These are phyloP conservation scores for Sugiyamaella qingdaonensis DNA, from an alignment of 805 yeast species.

Conservation along the genomic window DNA sequence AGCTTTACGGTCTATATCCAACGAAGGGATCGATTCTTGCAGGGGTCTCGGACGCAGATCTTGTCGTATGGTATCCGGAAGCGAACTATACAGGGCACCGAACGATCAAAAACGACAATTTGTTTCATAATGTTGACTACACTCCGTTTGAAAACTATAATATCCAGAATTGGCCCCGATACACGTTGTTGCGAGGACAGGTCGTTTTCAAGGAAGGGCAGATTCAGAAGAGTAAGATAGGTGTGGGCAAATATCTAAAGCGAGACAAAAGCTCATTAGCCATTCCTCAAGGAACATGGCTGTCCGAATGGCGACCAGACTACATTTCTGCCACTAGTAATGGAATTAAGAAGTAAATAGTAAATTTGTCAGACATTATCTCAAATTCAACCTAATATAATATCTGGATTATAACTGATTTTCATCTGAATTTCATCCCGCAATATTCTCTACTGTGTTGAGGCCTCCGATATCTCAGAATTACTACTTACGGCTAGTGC, in stretches of 20 bases:
- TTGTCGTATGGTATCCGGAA: constrained; percentile 42
- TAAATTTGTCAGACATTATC: too few species aligned
- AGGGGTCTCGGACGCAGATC: constrained; percentile 38
- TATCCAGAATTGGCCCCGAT: background rate
- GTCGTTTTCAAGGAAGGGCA: constrained; percentile 3
- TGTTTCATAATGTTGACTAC: constrained; percentile 13
- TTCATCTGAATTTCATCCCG: too few species aligned
- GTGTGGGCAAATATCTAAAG: background rate
- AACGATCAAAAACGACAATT: constrained; percentile 16
- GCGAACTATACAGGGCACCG: constrained; percentile 18
- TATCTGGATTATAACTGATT: too few species aligned
- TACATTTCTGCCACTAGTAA: background rate
- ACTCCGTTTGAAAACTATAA: constrained; percentile 27
- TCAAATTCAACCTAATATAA: too few species aligned
- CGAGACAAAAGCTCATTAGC: background rate
- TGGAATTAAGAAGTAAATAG: background rate
- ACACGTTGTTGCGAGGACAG: background rate
- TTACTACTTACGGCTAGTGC: too few species aligned
- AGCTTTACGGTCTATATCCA: constrained; percentile 38
- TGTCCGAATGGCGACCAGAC: constrained; percentile 6
- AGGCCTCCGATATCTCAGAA: too few species aligned
- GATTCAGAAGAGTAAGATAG: background rate
- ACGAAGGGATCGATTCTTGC: constrained; percentile 35
- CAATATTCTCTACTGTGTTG: too few species aligned
- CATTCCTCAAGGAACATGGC: constrained; percentile 2